phyloP scores from a whole-genome alignment of 257 asterid genomes.

The Nyctanthes arbortristis region DNA sequence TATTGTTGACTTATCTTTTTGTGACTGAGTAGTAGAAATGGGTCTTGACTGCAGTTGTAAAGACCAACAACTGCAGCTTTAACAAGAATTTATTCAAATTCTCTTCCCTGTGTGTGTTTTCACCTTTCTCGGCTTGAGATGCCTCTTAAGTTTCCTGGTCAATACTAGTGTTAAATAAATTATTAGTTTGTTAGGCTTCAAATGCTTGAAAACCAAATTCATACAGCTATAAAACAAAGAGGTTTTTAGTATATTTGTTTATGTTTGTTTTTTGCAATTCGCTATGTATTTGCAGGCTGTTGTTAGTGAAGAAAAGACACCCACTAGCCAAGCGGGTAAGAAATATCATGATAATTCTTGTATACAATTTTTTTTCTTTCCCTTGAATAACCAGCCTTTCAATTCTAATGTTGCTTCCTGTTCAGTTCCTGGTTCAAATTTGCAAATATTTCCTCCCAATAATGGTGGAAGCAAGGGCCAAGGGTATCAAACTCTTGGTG shows the following conservation, averaged over 20 bases:
- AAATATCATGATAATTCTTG: slow-evolving; percentile 4
- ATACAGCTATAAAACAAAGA: not conserved
- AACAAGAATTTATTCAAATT: not conserved
- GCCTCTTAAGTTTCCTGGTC: not conserved
- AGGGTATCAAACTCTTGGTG: slow-evolving; percentile 73
- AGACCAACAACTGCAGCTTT: not conserved
- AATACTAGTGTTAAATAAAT: not conserved
- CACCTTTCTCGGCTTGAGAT: not conserved
- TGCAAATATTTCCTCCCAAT: slow-evolving; percentile 83
- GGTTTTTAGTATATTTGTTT: slow-evolving; percentile 4
- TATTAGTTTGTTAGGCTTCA: not conserved
- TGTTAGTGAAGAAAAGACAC: slow-evolving; percentile 62
- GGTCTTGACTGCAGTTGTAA: not conserved
- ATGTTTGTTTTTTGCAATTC: slow-evolving; percentile 13
- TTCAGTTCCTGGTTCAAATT: slow-evolving; percentile 77
- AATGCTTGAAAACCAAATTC: slow-evolving; percentile 11
- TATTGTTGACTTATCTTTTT: not conserved
- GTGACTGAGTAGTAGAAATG: not conserved
- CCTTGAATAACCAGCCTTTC: slow-evolving; percentile 5
- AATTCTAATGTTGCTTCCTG: slow-evolving; percentile 8
- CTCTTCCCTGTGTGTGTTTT: not conserved
- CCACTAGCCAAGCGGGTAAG: slow-evolving; percentile 52
- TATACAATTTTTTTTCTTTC: not conserved
- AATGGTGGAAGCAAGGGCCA: slow-evolving; percentile 48
- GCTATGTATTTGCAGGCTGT: slow-evolving; percentile 63